Conservation (phyloP, 352 stramenopile species). For the Pythium plurisporium region DNA sequence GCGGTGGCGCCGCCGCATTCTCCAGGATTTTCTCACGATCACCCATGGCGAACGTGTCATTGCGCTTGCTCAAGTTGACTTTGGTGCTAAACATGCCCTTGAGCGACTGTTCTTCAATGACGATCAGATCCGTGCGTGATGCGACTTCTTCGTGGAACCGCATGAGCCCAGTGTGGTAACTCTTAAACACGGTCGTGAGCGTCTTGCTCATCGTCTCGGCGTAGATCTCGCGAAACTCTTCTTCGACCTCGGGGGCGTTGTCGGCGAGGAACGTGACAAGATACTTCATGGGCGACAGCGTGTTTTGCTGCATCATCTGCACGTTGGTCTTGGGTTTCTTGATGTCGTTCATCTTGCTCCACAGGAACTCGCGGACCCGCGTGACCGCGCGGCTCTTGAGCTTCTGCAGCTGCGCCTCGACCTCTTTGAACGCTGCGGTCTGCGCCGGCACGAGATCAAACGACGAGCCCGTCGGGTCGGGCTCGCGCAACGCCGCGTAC, state of each 20-base stretch:
- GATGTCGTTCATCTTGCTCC: constrained; percentile 91
- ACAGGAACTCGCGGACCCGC: constrained; percentile 91
- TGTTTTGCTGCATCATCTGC: constrained; percentile 97
- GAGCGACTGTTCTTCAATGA: constrained; percentile 92
- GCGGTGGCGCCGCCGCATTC: constrained; percentile 68
- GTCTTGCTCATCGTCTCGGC: constrained; percentile 97
- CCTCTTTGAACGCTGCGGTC: constrained; percentile 91
- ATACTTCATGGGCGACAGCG: constrained; percentile 95
- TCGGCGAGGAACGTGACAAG: constrained; percentile 94
- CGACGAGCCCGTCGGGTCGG: constrained; percentile 57
- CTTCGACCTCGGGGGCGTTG: constrained; percentile 90
- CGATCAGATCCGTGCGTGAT: constrained; percentile 91
- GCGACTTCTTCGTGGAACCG: constrained; percentile 94
- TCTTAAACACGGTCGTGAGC: constrained; percentile 93
- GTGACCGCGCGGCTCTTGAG: constrained; percentile 70
- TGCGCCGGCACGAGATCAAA: constrained; percentile 86
- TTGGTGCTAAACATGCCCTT: constrained; percentile 78
- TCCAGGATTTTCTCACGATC: constrained; percentile 90
- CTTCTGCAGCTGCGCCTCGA: constrained; percentile 90
- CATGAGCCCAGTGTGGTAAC: constrained; percentile 94
- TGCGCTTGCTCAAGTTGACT: constrained; percentile 95
- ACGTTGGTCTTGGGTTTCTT: constrained; percentile 97
- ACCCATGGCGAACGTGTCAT: constrained; percentile 92
- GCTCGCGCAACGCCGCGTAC: constrained; percentile 74
- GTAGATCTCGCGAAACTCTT: constrained; percentile 96